Evolutionary conservation across 768 basidiomycete genomes (phyloP).

Genomic region (Boletus vermiculosoides): DNA sequence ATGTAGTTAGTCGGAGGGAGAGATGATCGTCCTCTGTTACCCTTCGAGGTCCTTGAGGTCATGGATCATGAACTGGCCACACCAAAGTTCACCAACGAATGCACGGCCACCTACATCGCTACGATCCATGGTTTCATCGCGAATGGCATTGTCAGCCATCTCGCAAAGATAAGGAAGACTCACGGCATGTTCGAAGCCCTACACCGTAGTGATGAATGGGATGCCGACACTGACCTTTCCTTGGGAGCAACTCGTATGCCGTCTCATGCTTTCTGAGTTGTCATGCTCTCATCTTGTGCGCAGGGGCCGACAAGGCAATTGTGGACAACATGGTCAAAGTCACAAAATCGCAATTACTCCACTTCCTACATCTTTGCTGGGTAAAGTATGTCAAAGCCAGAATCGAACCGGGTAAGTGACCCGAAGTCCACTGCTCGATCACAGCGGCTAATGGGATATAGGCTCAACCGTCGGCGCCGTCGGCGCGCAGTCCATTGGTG

Average conservation of each 20-base stretch:
- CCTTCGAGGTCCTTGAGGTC: constrained; percentile 81
- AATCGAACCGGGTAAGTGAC: constrained; percentile 80
- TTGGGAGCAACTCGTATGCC: constrained; percentile 69
- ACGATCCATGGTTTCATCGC: constrained; percentile 70
- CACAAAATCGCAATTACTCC: constrained; percentile 72
- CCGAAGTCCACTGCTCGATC: background rate
- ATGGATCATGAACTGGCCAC: constrained; percentile 61
- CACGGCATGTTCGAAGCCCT: constrained; percentile 85
- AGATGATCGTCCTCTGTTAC: constrained; percentile 65
- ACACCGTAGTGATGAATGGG: constrained; percentile 73
- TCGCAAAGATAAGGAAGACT: constrained; percentile 64
- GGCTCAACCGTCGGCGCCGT: constrained; percentile 98
- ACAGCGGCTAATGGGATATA: constrained; percentile 24
- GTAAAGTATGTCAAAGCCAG: constrained; percentile 91
- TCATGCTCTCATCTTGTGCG: constrained; percentile 1
- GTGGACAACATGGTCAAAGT: constrained; percentile 93
- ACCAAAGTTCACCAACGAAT: constrained; percentile 63
- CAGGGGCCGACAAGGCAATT: constrained; percentile 65
- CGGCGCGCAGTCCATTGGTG: constrained; percentile 98
- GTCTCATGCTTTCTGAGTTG: background rate
- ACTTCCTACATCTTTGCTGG: constrained; percentile 87
- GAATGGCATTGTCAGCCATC: constrained; percentile 59
- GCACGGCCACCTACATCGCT: constrained; percentile 66
- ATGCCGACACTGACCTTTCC: constrained; percentile 71
- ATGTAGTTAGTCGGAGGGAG: constrained; percentile 62